phyloP scores from a whole-genome alignment of 1,284 basidiomycete species.

The Leccinum glutinopallens region DNA sequence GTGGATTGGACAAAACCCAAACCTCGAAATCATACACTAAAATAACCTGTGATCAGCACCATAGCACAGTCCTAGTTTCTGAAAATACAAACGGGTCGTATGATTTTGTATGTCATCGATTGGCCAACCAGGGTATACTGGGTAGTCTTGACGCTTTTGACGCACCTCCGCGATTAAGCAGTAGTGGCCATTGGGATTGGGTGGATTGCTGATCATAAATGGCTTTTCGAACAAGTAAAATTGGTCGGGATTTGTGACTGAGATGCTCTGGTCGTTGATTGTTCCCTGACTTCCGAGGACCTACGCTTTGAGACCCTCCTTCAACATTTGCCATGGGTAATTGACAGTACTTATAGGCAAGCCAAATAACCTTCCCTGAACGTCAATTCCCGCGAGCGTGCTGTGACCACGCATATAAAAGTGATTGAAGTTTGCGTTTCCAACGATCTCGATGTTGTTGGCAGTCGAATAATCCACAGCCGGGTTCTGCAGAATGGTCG shows the following conservation, averaged over 20 bases:
- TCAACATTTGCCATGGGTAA: conserved; percentile 6
- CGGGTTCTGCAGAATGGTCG: conserved; percentile 10
- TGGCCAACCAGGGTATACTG: conserved; percentile 14
- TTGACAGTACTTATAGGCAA: neutral
- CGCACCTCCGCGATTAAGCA: conserved; percentile 18
- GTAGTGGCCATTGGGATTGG: conserved; percentile 5
- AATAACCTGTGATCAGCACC: neutral
- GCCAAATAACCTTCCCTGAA: conserved; percentile 11
- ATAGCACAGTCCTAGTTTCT: neutral
- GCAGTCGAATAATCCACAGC: conserved; percentile 7
- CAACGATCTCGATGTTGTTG: conserved; percentile 11
- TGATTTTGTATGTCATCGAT: conserved; percentile 7
- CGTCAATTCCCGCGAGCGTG: conserved; percentile 15
- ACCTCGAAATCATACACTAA: conserved; percentile 12
- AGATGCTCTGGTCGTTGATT: conserved; percentile 12
- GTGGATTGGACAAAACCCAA: conserved; percentile 7
- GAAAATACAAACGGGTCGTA: conserved; percentile 10
- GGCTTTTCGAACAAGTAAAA: conserved; percentile 18
- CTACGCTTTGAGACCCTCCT: neutral
- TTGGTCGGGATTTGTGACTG: neutral
- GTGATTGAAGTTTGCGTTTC: conserved; percentile 13
- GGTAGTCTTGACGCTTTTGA: conserved; percentile 14
- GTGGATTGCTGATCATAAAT: conserved; percentile 9
- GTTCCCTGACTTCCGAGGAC: neutral
- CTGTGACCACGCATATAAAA: conserved; percentile 22